Evolutionary conservation across 2,329 filamentous ascomycete species (phyloP).

Genomic region (Colletotrichum theobromicola): DNA sequence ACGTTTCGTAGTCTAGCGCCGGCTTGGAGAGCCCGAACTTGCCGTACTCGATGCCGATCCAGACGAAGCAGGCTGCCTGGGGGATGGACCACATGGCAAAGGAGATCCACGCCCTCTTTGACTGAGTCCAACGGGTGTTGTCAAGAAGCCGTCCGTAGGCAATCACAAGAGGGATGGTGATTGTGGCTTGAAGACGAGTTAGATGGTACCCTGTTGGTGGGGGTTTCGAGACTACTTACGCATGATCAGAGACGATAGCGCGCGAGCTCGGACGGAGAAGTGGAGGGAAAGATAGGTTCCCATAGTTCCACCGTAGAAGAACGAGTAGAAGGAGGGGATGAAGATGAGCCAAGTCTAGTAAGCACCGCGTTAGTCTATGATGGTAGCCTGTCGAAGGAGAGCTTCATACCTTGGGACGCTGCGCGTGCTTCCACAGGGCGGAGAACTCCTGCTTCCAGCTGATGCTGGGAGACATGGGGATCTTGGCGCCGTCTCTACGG

Average conservation of each 20-base stretch:
- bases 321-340: slow-evolving; percentile 33
- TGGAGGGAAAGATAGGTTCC: slow-evolving; percentile 28
- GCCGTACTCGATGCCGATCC: slow-evolving; percentile 13
- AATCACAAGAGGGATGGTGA: slow-evolving; percentile 4
- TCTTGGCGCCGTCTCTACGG: slow-evolving; percentile 29
- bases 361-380: background rate
- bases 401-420: slow-evolving; percentile 21
- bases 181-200: background rate
- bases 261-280: slow-evolving; percentile 29
- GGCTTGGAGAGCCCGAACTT: background rate
- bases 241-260: slow-evolving; percentile 25
- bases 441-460: slow-evolving; percentile 27
- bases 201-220: background rate
- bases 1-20: background rate
- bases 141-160: background rate
- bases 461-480: slow-evolving; percentile 24
- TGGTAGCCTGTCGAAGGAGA: background rate
- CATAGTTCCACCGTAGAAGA: slow-evolving; percentile 40
- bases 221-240: background rate
- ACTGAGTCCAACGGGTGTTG: background rate
- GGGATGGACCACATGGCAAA: slow-evolving; percentile 2
- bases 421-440: slow-evolving; percentile 25
- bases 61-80: slow-evolving; percentile 2
- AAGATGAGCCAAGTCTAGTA: slow-evolving; percentile 31
- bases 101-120: background rate